These are phyloP conservation scores for Fusarium marasasianum DNA, from an alignment of 2,329 filamentous ascomycete species.

Conservation along the genomic window DNA sequence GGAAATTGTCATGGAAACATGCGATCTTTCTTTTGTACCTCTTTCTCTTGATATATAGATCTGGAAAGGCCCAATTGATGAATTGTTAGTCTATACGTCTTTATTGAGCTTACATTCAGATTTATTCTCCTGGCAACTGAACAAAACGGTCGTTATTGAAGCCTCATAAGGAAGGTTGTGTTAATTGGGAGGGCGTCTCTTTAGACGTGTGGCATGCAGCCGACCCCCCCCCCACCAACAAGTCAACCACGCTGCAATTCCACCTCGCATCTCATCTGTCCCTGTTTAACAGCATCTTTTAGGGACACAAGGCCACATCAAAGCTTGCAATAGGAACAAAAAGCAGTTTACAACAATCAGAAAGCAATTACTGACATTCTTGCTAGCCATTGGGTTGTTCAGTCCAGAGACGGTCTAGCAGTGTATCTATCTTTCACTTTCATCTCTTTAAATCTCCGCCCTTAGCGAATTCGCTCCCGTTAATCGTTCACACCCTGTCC, in stretches of 20 bases:
- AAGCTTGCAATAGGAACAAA: background rate
- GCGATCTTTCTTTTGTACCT: slow-evolving; percentile 14
- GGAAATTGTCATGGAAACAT: slow-evolving; percentile 18
- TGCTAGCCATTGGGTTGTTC: slow-evolving; percentile 7
- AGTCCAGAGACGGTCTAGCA: background rate
- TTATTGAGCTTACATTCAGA: background rate
- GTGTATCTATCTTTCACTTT: background rate
- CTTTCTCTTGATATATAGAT: slow-evolving; percentile 28
- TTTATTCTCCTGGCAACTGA: background rate
- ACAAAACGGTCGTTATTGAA: background rate
- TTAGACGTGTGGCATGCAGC: background rate
- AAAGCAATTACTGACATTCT: background rate
- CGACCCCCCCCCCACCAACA: slow-evolving; percentile 20
- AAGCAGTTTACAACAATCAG: background rate
- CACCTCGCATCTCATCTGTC: slow-evolving; percentile 22
- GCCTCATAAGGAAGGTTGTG: background rate
- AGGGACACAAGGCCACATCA: background rate
- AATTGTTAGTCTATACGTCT: background rate
- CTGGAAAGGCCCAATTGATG: background rate
- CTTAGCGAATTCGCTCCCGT: slow-evolving; percentile 32
- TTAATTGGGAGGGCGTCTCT: background rate
- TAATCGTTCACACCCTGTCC: slow-evolving; percentile 28
- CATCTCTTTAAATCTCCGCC: slow-evolving; percentile 32
- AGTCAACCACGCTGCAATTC: slow-evolving; percentile 3
- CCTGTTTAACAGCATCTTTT: slow-evolving; percentile 10